These are phyloP conservation scores for Miamiensis avidus DNA, from an alignment of 169 alveolate species.

Conservation along the genomic window DNA sequence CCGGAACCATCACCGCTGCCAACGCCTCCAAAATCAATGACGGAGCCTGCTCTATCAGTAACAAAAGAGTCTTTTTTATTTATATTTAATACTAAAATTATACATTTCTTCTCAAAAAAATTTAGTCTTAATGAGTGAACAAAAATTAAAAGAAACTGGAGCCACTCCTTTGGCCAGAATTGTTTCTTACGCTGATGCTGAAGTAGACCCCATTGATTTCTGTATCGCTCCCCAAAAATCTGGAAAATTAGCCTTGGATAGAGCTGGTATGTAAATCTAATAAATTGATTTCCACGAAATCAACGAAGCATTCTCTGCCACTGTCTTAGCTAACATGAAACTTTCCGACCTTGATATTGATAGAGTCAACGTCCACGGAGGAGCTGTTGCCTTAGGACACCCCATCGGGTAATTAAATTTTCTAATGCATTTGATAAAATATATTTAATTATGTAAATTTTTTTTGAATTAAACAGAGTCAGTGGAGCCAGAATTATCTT, in stretches of 20 bases:
- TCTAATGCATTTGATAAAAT: not conserved
- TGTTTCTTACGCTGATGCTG: constrained; percentile 88
- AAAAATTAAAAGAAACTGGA: constrained; percentile 79
- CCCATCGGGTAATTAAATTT: constrained; percentile 72
- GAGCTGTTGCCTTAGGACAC: constrained; percentile 94
- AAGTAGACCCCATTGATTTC: constrained; percentile 85
- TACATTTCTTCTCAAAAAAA: not conserved
- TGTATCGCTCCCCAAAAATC: constrained; percentile 91
- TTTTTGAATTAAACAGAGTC: constrained; percentile 44
- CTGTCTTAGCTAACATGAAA: constrained; percentile 81
- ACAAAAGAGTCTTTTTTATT: not conserved
- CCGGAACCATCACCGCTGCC: constrained; percentile 93
- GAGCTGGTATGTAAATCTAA: constrained; percentile 48
- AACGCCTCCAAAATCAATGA: constrained; percentile 91
- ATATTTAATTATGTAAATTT: not conserved
- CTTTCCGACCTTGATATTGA: constrained; percentile 71
- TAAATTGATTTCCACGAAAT: constrained; percentile 85
- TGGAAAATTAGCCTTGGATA: constrained; percentile 62
- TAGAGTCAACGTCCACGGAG: constrained; percentile 91
- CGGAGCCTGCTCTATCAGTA: constrained; percentile 89
- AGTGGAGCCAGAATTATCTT: constrained; percentile 86
- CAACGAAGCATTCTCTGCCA: constrained; percentile 92
- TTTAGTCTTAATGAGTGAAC: constrained; percentile 76
- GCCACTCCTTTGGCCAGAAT: constrained; percentile 87
- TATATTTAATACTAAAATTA: not conserved